Evolutionary conservation across 768 basidiomycete genomes (phyloP).

Genomic region (Gymnopilus junonius): DNA sequence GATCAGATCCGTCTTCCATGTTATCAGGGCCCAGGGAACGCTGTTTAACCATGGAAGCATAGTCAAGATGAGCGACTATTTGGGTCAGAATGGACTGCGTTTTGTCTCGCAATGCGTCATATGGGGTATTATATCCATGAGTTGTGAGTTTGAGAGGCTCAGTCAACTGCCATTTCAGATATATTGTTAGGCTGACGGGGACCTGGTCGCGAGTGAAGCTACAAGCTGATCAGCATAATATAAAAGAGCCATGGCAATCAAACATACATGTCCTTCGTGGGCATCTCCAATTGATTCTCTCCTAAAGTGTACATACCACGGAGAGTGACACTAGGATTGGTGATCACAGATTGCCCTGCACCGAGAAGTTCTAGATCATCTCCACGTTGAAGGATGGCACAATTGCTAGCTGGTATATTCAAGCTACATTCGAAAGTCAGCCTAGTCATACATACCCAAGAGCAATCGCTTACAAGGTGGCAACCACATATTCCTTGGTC

Average conservation of each 20-base stretch:
- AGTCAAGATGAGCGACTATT: slow-evolving; percentile 77
- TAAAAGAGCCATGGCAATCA: not conserved
- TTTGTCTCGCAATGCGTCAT: slow-evolving; percentile 79
- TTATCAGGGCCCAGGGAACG: slow-evolving; percentile 78
- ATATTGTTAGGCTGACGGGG: slow-evolving; percentile 82
- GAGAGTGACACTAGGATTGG: slow-evolving; percentile 81
- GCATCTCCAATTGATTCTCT: slow-evolving; percentile 86
- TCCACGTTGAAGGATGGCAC: slow-evolving; percentile 81
- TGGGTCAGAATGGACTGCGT: slow-evolving; percentile 88
- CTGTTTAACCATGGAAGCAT: slow-evolving; percentile 69
- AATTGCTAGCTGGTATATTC: slow-evolving; percentile 86
- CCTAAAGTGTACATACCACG: slow-evolving; percentile 82
- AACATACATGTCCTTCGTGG: slow-evolving; percentile 82
- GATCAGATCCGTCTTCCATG: slow-evolving; percentile 70
- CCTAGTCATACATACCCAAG: not conserved
- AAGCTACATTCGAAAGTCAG: slow-evolving; percentile 44
- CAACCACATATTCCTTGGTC: slow-evolving; percentile 74
- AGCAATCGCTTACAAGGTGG: slow-evolving; percentile 62
- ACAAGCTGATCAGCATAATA: not conserved
- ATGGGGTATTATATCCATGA: slow-evolving; percentile 85
- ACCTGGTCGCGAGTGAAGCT: slow-evolving; percentile 89
- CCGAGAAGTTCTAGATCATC: slow-evolving; percentile 79
- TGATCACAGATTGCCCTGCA: slow-evolving; percentile 85
- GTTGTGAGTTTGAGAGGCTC: slow-evolving; percentile 69
- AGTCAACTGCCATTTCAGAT: slow-evolving; percentile 73